Conservation (phyloP, 2,329 filamentous ascomycete genomes). For the Pseudogymnoascus sp. region DNA sequence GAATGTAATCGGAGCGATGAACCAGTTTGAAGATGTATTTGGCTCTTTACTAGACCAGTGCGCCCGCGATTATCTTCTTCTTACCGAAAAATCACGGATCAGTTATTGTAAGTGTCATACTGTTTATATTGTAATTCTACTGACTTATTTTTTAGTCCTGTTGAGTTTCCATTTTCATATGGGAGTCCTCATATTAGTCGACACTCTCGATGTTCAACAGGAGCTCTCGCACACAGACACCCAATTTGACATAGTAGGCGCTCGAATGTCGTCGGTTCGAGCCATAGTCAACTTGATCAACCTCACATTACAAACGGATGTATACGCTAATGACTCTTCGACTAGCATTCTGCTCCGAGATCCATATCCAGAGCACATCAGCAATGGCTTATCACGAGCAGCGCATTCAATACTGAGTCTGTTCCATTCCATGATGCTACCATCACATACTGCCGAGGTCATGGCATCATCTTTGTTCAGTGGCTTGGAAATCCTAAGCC, state of each 20-base stretch:
- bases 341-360: not conserved
- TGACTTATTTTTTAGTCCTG: not conserved
- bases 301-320: not conserved
- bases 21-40: slow-evolving; percentile 3
- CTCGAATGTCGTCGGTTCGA: not conserved
- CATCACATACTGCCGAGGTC: not conserved
- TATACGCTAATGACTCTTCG: not conserved
- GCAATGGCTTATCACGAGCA: not conserved
- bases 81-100: not conserved
- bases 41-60: not conserved
- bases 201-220: not conserved
- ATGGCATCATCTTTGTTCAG: not conserved
- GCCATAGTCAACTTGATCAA: not conserved
- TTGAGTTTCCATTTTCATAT: not conserved
- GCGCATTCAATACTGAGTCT: not conserved
- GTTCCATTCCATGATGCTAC: not conserved
- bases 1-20: not conserved
- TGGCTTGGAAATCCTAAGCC: not conserved
- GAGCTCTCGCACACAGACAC: not conserved
- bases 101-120: not conserved
- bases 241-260: not conserved
- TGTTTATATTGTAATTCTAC: not conserved
- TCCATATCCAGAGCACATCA: slow-evolving; percentile 3
- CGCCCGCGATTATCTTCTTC: not conserved
- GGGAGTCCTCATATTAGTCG: slow-evolving; percentile 1